A percentile compares a stretch with the other conserved stretches of the same genome.
These are phyloP conservation scores for Plasmodium vivax DNA, from an alignment of 169 alveolate species.

Conservation along the genomic window DNA sequence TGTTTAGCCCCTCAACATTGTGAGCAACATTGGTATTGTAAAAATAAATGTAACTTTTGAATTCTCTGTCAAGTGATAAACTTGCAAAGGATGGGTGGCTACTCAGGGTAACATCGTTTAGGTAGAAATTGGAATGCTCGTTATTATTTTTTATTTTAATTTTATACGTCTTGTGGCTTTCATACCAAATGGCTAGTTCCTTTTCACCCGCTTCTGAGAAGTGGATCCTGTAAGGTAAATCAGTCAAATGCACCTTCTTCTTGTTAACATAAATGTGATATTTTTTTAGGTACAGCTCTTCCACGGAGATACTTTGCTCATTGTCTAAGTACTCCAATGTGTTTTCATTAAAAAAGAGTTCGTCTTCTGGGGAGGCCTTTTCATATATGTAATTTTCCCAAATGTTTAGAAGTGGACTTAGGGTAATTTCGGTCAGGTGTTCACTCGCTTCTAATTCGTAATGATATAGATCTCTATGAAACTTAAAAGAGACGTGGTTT, in stretches of 20 bases:
- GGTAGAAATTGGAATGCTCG: not conserved
- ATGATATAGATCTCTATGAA: slow-evolving; percentile 6
- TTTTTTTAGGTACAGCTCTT: slow-evolving; percentile 13
- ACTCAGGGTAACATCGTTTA: slow-evolving; percentile 11
- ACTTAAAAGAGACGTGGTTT: not conserved
- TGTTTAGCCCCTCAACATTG: slow-evolving; percentile 1
- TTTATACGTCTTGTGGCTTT: slow-evolving; percentile 1
- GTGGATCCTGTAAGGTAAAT: slow-evolving; percentile 20
- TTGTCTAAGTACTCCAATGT: slow-evolving; percentile 1
- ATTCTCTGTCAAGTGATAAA: not conserved
- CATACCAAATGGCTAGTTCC: slow-evolving; percentile 13
- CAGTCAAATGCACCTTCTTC: slow-evolving; percentile 14
- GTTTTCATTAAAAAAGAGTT: slow-evolving; percentile 15
- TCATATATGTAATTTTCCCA: slow-evolving; percentile 38
- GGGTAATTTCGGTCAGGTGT: not conserved
- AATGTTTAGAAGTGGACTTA: slow-evolving; percentile 33
- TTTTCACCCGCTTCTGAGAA: not conserved
- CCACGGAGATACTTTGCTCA: not conserved
- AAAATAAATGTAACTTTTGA: slow-evolving; percentile 10
- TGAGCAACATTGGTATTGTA: not conserved
- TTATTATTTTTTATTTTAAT: slow-evolving; percentile 17
- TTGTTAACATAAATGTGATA: slow-evolving; percentile 32
- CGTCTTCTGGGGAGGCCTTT: slow-evolving; percentile 29
- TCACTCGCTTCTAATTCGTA: slow-evolving; percentile 22
- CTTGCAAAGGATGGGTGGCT: not conserved